These are phyloP conservation scores for Aspergillus ruber DNA, from an alignment of 2,329 filamentous ascomycete genomes.

Conservation along the genomic window DNA sequence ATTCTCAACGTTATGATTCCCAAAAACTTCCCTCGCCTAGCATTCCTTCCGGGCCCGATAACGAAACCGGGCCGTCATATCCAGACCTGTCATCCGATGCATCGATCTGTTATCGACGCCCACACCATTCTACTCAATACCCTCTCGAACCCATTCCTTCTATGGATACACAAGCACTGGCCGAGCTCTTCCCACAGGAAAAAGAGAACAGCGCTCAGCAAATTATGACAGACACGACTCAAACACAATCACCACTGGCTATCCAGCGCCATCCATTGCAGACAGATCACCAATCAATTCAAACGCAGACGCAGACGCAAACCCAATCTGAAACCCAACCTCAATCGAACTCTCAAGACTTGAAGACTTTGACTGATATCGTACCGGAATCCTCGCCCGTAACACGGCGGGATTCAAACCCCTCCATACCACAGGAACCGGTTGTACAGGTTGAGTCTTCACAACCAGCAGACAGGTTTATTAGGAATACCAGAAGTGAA, in stretches of 20 bases:
- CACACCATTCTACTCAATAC: conserved; percentile 31
- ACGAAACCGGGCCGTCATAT: conserved; percentile 15
- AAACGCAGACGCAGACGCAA: conserved; percentile 7
- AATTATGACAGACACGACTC: conserved; percentile 3
- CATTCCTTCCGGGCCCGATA: conserved; percentile 13
- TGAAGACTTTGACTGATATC: conserved; percentile 23
- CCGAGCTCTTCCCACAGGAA: conserved; percentile 32
- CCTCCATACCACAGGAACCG: conserved; percentile 17
- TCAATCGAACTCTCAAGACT: conserved; percentile 16
- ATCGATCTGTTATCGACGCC: conserved; percentile 32
- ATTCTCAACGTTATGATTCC: conserved; percentile 19
- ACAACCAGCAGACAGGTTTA: conserved; percentile 26
- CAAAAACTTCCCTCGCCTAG: conserved; percentile 26
- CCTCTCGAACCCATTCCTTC: conserved; percentile 30
- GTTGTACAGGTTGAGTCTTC: conserved; percentile 38
- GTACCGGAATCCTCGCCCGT: conserved; percentile 37
- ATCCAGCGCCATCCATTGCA: conserved; percentile 4
- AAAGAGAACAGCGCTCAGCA: conserved; percentile 17
- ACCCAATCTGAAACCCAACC: conserved; percentile 13
- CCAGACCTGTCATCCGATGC: conserved; percentile 30
- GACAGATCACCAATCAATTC: conserved; percentile 3
- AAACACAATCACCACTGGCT: conserved; percentile 5
- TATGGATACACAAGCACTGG: conserved; percentile 30
- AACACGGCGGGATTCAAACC: conserved; percentile 10
- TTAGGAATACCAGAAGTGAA: conserved; percentile 5